Evolutionary conservation across 2,329 filamentous ascomycete genomes (phyloP).

Genomic region (Colletotrichum somersetense): DNA sequence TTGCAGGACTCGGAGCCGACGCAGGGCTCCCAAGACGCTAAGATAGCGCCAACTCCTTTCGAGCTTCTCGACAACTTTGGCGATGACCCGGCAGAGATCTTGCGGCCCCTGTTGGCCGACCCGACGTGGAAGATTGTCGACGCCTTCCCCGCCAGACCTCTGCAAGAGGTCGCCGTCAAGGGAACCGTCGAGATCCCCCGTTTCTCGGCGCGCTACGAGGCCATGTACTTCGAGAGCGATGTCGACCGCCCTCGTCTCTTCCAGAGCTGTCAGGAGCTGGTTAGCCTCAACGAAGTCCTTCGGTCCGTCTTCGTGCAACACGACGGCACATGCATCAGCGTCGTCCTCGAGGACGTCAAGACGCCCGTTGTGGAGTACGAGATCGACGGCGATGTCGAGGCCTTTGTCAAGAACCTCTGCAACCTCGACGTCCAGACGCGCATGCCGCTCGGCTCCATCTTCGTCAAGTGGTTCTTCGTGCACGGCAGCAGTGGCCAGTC

Average conservation of each 20-base stretch:
- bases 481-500: conserved; percentile 50
- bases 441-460: conserved; percentile 70
- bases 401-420: conserved; percentile 67
- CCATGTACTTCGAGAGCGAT: conserved; percentile 69
- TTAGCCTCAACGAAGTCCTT: conserved; percentile 72
- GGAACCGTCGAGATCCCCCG: conserved; percentile 69
- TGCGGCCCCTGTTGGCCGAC: conserved; percentile 65
- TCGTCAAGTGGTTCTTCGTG: conserved; percentile 70
- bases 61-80: conserved; percentile 63
- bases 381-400: conserved; percentile 63
- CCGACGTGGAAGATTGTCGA: conserved; percentile 65
- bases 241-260: conserved; percentile 64
- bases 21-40: conserved; percentile 26
- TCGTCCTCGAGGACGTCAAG: conserved; percentile 68
- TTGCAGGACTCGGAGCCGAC: conserved; percentile 54
- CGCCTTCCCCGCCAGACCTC: conserved; percentile 68
- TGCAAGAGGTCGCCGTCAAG: conserved; percentile 70
- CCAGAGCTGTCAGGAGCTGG: conserved; percentile 65
- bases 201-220: conserved; percentile 73
- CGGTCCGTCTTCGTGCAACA: conserved; percentile 73
- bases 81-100: conserved; percentile 50
- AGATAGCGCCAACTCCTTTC: conserved; percentile 59
- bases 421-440: conserved; percentile 66
- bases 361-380: conserved; percentile 65
- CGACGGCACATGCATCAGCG: conserved; percentile 64